Conservation (phyloP, 306 rosid genomes). For the Begonia loranthoides region DNA sequence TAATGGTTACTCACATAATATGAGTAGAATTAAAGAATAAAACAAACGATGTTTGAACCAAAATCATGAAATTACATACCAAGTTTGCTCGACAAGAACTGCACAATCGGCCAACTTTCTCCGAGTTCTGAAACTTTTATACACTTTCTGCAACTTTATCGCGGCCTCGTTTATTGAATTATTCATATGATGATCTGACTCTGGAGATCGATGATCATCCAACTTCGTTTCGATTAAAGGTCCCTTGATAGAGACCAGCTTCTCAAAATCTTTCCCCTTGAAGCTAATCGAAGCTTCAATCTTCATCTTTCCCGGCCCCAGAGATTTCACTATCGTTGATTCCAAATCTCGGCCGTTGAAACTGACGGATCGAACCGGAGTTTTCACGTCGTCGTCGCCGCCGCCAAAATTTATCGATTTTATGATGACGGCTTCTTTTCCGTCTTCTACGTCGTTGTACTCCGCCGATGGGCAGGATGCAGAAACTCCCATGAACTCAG, state of each 20-base stretch:
- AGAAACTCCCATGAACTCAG: conserved; percentile 6
- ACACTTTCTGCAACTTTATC: conserved; percentile 35
- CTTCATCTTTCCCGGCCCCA: conserved; percentile 59
- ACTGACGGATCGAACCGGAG: conserved; percentile 9
- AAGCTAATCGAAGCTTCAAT: conserved; percentile 71
- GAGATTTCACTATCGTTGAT: conserved; percentile 42
- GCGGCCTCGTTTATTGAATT: conserved; percentile 17
- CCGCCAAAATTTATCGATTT: conserved; percentile 12
- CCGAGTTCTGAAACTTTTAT: conserved; percentile 25
- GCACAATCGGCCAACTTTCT: conserved; percentile 31
- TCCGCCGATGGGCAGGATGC: conserved; percentile 7
- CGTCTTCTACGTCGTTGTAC: conserved; percentile 7
- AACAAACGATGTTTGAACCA: too few species aligned
- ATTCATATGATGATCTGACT: conserved; percentile 17
- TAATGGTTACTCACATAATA: too few species aligned
- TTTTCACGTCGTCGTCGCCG: conserved; percentile 9
- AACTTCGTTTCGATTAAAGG: conserved; percentile 27
- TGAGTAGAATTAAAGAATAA: too few species aligned
- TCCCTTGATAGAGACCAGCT: conserved; percentile 20
- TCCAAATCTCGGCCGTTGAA: conserved; percentile 20
- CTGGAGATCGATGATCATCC: conserved; percentile 19
- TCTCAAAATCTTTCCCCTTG: conserved; percentile 35
- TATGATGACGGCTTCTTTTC: conserved; percentile 6
- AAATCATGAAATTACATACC: conserved; percentile 9
- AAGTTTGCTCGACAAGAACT: conserved; percentile 26